Percentiles rank a stretch among this genome's conserved stretches.
Evolutionary conservation across 345 rosid species (phyloP).

Genomic region (Draba incana): DNA sequence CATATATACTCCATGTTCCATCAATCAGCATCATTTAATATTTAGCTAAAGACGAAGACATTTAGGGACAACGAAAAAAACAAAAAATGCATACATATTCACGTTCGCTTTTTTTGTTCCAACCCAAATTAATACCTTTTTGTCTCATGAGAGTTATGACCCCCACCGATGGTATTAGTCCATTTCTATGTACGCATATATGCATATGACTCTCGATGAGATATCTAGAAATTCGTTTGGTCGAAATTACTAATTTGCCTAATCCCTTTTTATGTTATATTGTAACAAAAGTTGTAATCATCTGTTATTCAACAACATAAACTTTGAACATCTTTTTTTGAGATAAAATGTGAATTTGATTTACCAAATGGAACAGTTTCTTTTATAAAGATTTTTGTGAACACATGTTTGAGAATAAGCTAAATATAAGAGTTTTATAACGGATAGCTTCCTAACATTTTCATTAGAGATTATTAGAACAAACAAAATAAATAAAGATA

Average conservation of each 20-base stretch:
- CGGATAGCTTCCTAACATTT: not conserved
- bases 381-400: too few relatives aligned
- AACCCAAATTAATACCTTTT: not conserved
- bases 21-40: slow-evolving; percentile 23
- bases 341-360: too few relatives aligned
- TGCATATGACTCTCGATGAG: not conserved
- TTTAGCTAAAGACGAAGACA: not conserved
- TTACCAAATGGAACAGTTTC: too few relatives aligned
- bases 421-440: not conserved
- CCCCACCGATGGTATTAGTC: not conserved
- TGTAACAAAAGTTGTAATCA: not conserved
- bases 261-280: not conserved
- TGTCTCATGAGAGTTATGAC: slow-evolving; percentile 1
- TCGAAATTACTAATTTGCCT: not conserved
- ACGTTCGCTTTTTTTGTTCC: slow-evolving; percentile 9
- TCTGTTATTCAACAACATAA: not conserved
- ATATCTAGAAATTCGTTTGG: not conserved
- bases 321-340: not conserved
- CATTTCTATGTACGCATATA: not conserved
- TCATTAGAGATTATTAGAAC: slow-evolving; percentile 1
- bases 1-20: slow-evolving; percentile 21
- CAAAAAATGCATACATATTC: not conserved
- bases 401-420: not conserved
- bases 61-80: slow-evolving; percentile 3
- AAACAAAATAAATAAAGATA: not conserved